A percentile compares a stretch with the other conserved stretches of the same genome.
Conservation (phyloP, 805 yeast species). For the Teunomyces lycoperdinae region DNA sequence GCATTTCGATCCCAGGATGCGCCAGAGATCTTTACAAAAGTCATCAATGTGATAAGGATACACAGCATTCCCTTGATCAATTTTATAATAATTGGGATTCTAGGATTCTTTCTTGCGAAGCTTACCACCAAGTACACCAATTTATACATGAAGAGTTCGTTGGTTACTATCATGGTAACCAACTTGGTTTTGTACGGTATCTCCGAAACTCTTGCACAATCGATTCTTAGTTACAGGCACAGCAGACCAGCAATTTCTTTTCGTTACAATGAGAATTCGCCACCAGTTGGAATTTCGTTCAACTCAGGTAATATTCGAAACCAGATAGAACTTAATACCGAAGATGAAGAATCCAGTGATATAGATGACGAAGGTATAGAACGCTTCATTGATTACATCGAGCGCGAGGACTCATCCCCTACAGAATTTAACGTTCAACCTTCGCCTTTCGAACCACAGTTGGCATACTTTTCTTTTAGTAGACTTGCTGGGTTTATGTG, state of each 20-base stretch:
- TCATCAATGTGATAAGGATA: conserved; percentile 35
- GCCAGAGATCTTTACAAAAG: background rate
- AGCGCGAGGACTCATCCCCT: conserved; percentile 16
- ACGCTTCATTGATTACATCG: conserved; percentile 33
- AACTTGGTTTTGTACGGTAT: conserved; percentile 81
- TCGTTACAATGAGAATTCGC: conserved; percentile 14
- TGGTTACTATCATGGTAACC: conserved; percentile 77
- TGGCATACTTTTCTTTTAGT: conserved; percentile 56
- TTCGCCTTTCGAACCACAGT: background rate
- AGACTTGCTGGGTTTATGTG: conserved; percentile 75
- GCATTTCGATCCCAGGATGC: background rate
- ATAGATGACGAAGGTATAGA: conserved; percentile 27
- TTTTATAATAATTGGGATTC: conserved; percentile 47
- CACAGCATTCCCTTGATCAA: conserved; percentile 56
- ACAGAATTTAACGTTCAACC: conserved; percentile 13
- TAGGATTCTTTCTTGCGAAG: conserved; percentile 49
- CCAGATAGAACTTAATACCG: background rate
- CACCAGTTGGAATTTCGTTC: conserved; percentile 14
- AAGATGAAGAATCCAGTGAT: conserved; percentile 1
- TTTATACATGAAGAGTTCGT: conserved; percentile 60
- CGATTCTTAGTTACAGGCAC: conserved; percentile 38
- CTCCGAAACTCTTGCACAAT: conserved; percentile 90
- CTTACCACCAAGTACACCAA: conserved; percentile 57
- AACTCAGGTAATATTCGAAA: conserved; percentile 15
- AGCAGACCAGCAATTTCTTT: conserved; percentile 21